A percentile compares a stretch with the other conserved stretches of the same genome.
Evolutionary conservation across 192 early-diverging fungal genomes (phyloP).

Genomic region (Diversispora epigaea): DNA sequence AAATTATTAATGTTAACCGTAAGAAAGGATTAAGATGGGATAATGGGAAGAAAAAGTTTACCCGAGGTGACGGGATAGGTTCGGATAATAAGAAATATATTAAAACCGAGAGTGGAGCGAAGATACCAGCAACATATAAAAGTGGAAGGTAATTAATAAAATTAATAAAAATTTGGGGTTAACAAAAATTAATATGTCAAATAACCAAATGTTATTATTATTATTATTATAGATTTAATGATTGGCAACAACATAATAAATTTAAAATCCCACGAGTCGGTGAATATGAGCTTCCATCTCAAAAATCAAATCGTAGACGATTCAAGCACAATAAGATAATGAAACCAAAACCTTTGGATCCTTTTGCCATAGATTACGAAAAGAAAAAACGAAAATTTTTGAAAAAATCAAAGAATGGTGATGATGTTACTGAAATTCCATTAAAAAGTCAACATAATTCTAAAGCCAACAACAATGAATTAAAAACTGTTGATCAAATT

Average conservation of each 20-base stretch:
- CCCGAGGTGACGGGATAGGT: conserved; percentile 77
- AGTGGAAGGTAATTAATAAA: conserved; percentile 57
- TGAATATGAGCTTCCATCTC: conserved; percentile 74
- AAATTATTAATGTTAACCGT: conserved; percentile 60
- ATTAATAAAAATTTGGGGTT: conserved; percentile 2
- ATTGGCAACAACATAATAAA: conserved; percentile 91
- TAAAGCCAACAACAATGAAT: conserved; percentile 14
- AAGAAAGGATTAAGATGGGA: conserved; percentile 86
- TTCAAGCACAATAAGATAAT: conserved; percentile 81
- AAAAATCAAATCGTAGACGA: conserved; percentile 48
- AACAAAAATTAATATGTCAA: not conserved
- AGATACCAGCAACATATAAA: conserved; percentile 86
- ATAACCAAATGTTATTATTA: not conserved
- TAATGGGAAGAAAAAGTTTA: conserved; percentile 89
- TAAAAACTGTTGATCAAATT: conserved; percentile 30
- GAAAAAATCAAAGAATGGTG: not conserved
- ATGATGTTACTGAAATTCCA: not conserved
- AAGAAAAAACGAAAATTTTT: conserved; percentile 52
- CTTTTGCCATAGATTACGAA: conserved; percentile 61
- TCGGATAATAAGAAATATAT: conserved; percentile 96
- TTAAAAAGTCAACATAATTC: not conserved
- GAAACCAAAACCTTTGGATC: conserved; percentile 71
- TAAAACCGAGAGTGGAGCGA: conserved; percentile 84
- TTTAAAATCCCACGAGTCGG: conserved; percentile 78
- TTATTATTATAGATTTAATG: conserved; percentile 60